Evolutionary conservation across 306 rosid genomes (phyloP).

Genomic region (Arachis hypogaea): DNA sequence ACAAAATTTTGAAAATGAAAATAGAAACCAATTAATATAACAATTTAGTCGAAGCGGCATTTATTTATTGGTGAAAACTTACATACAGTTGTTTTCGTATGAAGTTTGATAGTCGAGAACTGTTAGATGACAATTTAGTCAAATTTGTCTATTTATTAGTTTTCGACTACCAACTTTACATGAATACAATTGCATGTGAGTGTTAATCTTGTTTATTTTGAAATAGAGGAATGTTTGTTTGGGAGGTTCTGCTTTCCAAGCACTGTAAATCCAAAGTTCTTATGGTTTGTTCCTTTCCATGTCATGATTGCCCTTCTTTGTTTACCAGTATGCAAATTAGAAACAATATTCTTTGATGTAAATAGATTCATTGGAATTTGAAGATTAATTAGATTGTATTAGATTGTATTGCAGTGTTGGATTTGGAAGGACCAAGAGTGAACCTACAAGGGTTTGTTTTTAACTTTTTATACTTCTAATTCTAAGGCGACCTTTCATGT

Average conservation of each 20-base stretch:
- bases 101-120: too few relatives aligned
- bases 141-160: too few relatives aligned
- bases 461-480: background rate
- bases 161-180: too few relatives aligned
- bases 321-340: conserved; percentile 35
- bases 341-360: conserved; percentile 69
- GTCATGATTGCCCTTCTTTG: conserved; percentile 36
- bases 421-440: conserved; percentile 17
- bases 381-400: conserved; percentile 11
- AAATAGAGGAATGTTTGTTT: conserved; percentile 26
- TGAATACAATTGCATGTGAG: too few relatives aligned
- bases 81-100: too few relatives aligned
- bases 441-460: background rate
- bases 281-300: conserved; percentile 36
- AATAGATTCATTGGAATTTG: conserved; percentile 53
- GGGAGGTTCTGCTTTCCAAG: conserved; percentile 45
- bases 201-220: too few relatives aligned
- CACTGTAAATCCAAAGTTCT: background rate
- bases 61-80: too few relatives aligned
- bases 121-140: too few relatives aligned
- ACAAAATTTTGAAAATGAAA: too few relatives aligned
- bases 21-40: too few relatives aligned
- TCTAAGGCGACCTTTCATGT: too few relatives aligned
- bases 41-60: too few relatives aligned
- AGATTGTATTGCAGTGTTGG: conserved; percentile 9